A percentile compares a stretch with the other conserved stretches of the same genome.
phyloP scores from a whole-genome alignment of 2,329 filamentous ascomycete species.

The Drechslerella coelobrocha region DNA sequence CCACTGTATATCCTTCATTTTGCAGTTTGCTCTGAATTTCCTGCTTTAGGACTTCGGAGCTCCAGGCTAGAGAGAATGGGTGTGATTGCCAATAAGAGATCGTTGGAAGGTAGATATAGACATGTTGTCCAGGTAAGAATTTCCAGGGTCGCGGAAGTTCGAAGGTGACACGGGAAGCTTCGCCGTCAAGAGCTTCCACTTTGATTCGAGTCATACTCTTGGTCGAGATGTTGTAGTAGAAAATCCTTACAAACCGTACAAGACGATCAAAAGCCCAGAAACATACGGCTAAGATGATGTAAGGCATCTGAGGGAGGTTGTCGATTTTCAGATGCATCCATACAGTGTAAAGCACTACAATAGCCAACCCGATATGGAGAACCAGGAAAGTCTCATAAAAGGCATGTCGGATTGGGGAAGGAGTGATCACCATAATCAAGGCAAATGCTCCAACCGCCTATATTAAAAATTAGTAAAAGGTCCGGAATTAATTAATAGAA shows the following conservation, averaged over 20 bases:
- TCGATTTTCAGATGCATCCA: conserved; percentile 79
- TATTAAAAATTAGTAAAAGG: conserved; percentile 37
- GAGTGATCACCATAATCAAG: conserved; percentile 70
- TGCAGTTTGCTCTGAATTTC: conserved; percentile 28
- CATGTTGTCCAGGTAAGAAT: conserved; percentile 77
- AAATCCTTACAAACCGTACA: conserved; percentile 68
- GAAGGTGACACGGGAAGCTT: conserved; percentile 72
- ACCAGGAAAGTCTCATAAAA: conserved; percentile 98
- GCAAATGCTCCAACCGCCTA: conserved; percentile 57
- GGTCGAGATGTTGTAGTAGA: conserved; percentile 67
- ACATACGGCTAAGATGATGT: conserved; percentile 75
- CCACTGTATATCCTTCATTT: conserved; percentile 63
- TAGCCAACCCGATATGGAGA: conserved; percentile 77
- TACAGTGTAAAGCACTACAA: conserved; percentile 72
- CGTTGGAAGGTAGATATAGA: conserved; percentile 77
- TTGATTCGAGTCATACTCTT: conserved; percentile 66
- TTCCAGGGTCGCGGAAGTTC: conserved; percentile 67
- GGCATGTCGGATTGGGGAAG: conserved; percentile 84
- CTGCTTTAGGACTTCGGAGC: conserved; percentile 32
- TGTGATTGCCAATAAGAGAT: conserved; percentile 58
- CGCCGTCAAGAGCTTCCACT: conserved; percentile 80
- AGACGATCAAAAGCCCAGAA: conserved; percentile 78
- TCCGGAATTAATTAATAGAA: background rate
- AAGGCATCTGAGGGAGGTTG: conserved; percentile 72
- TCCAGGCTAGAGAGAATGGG: conserved; percentile 34